phyloP scores from a whole-genome alignment of 768 basidiomycete genomes.

The Amanita phalloides region DNA sequence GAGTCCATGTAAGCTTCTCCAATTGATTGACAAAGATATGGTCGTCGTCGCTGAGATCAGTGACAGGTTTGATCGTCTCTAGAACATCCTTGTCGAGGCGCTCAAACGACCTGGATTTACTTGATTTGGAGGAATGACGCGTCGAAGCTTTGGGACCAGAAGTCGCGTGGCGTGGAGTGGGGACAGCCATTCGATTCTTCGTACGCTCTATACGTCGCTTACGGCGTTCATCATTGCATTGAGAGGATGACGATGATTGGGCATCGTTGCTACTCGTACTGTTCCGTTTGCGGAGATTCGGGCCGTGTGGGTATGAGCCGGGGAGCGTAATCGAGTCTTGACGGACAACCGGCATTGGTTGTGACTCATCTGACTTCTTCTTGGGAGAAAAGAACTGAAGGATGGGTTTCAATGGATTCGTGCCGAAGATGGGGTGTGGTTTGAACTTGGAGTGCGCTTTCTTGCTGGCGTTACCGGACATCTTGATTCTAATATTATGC shows the following conservation, averaged over 20 bases:
- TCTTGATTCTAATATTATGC: not conserved
- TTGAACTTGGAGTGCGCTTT: slow-evolving; percentile 3
- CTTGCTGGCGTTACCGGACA: not conserved
- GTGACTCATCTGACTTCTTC: not conserved
- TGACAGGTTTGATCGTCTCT: not conserved
- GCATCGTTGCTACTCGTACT: not conserved
- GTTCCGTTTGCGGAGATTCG: not conserved
- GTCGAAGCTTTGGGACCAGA: not conserved
- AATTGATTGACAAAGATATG: slow-evolving; percentile 2
- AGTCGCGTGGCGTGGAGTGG: not conserved
- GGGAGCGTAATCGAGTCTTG: not conserved
- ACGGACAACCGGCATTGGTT: not conserved
- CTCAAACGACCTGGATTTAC: slow-evolving; percentile 1
- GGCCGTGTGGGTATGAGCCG: not conserved
- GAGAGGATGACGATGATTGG: not conserved
- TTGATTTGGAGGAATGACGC: not conserved
- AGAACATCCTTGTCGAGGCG: not conserved
- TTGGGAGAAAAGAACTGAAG: slow-evolving; percentile 1
- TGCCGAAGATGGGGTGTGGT: slow-evolving; percentile 5
- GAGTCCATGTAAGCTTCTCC: not conserved
- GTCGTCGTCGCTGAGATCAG: not conserved
- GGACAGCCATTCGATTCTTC: not conserved
- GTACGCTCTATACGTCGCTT: slow-evolving; percentile 3
- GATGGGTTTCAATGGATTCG: not conserved
- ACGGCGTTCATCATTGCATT: not conserved